phyloP scores from a whole-genome alignment of 1,139 yeast genomes.

The Zygosaccharomyces sapae region DNA sequence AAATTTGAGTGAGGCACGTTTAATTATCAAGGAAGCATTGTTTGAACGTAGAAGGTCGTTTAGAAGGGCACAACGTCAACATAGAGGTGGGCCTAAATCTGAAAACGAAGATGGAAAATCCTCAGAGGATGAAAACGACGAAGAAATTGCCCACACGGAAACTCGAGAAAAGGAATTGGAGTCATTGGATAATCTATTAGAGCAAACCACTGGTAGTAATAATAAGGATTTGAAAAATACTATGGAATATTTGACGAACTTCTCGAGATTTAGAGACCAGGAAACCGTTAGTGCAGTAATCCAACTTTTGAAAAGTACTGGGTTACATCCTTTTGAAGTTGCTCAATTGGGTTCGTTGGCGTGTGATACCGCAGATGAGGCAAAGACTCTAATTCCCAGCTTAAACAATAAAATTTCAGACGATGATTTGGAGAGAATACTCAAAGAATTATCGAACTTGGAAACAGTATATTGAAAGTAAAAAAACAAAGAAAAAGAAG shows the following conservation, averaged over 20 bases:
- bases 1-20: slow-evolving; percentile 83
- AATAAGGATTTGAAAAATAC: slow-evolving; percentile 84
- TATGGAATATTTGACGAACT: slow-evolving; percentile 76
- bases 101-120: slow-evolving; percentile 21
- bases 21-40: slow-evolving; percentile 84
- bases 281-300: slow-evolving; percentile 94
- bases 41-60: slow-evolving; percentile 66
- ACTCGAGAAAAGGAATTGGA: slow-evolving; percentile 37
- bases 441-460: slow-evolving; percentile 77
- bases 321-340: slow-evolving; percentile 89
- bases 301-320: slow-evolving; percentile 69
- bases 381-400: slow-evolving; percentile 89
- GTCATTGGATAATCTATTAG: slow-evolving; percentile 33
- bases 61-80: slow-evolving; percentile 37
- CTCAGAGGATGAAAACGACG: slow-evolving; percentile 30
- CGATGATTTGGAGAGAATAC: slow-evolving; percentile 77
- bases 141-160: slow-evolving; percentile 34
- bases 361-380: slow-evolving; percentile 97
- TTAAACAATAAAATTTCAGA: slow-evolving; percentile 75
- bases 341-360: slow-evolving; percentile 93
- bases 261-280: slow-evolving; percentile 86
- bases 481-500: neutral
- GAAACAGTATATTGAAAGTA: slow-evolving; percentile 43
- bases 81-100: slow-evolving; percentile 43
- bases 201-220: slow-evolving; percentile 51